phyloP scores from a whole-genome alignment of 371 early-diverging fungal species.

The Circinella minor region DNA sequence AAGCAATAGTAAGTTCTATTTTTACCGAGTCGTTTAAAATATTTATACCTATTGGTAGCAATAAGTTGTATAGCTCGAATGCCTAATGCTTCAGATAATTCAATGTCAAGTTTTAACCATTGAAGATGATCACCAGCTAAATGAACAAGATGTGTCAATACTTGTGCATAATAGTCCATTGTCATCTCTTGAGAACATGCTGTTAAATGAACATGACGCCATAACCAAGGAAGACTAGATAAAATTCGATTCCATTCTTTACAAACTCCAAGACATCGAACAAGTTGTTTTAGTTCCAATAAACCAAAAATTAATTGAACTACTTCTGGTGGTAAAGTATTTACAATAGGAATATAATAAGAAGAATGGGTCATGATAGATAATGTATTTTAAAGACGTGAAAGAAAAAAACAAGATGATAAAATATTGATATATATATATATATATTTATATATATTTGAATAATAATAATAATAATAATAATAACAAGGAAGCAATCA shows the following conservation, averaged over 20 bases:
- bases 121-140: constrained; percentile 9
- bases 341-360: not conserved
- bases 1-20: no score
- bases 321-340: constrained; percentile 11
- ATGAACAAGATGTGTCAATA: not conserved
- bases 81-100: constrained; percentile 11
- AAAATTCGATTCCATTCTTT: constrained; percentile 9
- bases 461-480: no score
- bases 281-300: constrained; percentile 9
- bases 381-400: no score
- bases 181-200: not conserved
- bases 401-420: no score
- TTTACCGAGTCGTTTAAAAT: constrained; percentile 12
- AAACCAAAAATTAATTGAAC: constrained; percentile 6
- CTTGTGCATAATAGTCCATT: not conserved
- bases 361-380: no score
- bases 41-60: constrained; percentile 3
- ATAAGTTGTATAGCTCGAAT: constrained; percentile 12
- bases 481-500: no score
- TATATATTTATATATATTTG: no score
- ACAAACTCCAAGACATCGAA: constrained; percentile 10
- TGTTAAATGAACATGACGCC: not conserved
- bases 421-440: no score
- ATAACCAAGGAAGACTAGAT: constrained; percentile 8
- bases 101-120: constrained; percentile 8